Conservation (phyloP, 345 rosid genomes). For the Salix suchowensis region DNA sequence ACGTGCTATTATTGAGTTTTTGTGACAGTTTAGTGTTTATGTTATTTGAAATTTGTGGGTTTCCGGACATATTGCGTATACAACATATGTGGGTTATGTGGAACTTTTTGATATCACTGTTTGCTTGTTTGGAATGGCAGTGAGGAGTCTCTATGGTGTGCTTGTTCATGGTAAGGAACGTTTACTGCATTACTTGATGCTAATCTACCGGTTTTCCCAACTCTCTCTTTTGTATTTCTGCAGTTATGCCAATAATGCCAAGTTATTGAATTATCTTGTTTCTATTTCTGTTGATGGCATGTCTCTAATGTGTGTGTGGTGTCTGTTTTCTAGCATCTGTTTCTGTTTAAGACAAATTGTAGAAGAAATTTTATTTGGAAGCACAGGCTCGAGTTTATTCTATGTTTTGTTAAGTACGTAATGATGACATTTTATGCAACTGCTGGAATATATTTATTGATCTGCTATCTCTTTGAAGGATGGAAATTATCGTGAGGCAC, state of each 20-base stretch:
- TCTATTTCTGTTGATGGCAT: not conserved
- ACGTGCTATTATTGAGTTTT: not conserved
- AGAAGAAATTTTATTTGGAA: not conserved
- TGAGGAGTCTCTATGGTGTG: not conserved
- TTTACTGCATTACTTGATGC: not conserved
- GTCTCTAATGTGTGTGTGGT: not conserved
- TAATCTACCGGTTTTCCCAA: not conserved
- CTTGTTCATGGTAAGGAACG: not conserved
- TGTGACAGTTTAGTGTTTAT: not conserved
- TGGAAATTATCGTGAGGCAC: constrained; percentile 75
- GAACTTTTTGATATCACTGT: not conserved
- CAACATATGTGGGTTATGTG: not conserved
- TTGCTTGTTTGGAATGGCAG: not conserved
- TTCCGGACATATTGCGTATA: not conserved
- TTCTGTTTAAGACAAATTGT: not conserved
- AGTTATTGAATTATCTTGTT: not conserved
- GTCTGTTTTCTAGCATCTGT: not conserved
- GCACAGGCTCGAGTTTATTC: not conserved
- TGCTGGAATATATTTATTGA: not conserved
- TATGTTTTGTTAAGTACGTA: not conserved
- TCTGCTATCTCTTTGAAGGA: constrained; percentile 42
- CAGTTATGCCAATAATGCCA: not conserved
- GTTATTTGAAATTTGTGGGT: not conserved
- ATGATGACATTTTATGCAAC: not conserved
- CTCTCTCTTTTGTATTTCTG: not conserved